Percentiles rank a stretch among this genome's conserved stretches.
Evolutionary conservation across 257 asterid genomes (phyloP).

Genomic region (Rhazya stricta): DNA sequence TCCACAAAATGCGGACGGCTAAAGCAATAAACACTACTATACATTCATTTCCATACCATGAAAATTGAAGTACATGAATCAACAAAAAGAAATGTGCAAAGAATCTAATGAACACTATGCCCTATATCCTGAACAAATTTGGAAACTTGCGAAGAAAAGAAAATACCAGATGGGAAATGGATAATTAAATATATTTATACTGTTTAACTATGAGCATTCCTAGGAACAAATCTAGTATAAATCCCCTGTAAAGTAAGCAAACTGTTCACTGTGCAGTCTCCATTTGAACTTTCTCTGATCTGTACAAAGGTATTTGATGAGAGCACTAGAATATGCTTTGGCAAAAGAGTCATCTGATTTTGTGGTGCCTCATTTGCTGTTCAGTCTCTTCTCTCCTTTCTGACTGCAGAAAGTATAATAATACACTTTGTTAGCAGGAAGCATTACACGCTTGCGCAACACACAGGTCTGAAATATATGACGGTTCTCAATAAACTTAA

Average conservation of each 20-base stretch:
- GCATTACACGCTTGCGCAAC: background rate
- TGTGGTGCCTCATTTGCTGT: conserved; percentile 8
- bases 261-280: background rate
- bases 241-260: background rate
- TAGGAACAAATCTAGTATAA: background rate
- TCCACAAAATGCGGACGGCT: no score
- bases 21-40: background rate
- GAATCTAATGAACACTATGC: background rate
- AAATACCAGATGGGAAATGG: background rate
- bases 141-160: background rate
- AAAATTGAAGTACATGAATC: background rate
- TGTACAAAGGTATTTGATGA: conserved; percentile 5
- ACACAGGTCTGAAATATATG: background rate
- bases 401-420: conserved; percentile 18
- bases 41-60: background rate
- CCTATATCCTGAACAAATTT: background rate
- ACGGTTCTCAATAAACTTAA: background rate
- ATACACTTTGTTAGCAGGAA: background rate
- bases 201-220: no score
- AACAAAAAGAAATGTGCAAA: background rate
- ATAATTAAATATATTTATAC: background rate
- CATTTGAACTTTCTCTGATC: background rate
- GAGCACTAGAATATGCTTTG: background rate
- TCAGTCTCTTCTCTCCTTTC: conserved; percentile 11
- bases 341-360: background rate